These are phyloP conservation scores for Aspergillus versicolor DNA, from an alignment of 2,329 filamentous ascomycete genomes.

Conservation along the genomic window DNA sequence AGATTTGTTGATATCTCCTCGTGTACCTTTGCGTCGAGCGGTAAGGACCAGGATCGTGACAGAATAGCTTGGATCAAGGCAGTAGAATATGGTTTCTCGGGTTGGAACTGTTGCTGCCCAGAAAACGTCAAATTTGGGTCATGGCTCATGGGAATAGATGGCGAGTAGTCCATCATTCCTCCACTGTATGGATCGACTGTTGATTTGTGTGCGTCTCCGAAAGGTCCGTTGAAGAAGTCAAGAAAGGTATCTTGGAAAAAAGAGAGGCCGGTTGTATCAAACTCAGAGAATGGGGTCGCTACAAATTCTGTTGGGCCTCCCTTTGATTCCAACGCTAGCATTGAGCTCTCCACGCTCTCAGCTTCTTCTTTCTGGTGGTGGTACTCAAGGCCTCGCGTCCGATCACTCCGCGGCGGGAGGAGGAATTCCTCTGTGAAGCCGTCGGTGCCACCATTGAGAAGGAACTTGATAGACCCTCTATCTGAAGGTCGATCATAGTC, in stretches of 20 bases:
- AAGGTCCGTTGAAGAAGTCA: slow-evolving; percentile 40
- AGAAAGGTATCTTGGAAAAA: slow-evolving; percentile 39
- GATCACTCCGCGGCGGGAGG: slow-evolving; percentile 42
- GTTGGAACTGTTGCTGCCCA: slow-evolving; percentile 29
- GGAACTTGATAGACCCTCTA: slow-evolving; percentile 48
- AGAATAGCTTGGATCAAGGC: slow-evolving; percentile 42
- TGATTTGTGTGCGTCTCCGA: slow-evolving; percentile 27
- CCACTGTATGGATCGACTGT: slow-evolving; percentile 22
- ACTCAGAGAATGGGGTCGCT: slow-evolving; percentile 20
- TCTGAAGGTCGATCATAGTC: slow-evolving; percentile 37
- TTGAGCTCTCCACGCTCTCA: slow-evolving; percentile 16
- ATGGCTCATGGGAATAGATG: slow-evolving; percentile 18
- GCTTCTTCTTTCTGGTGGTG: slow-evolving; percentile 32
- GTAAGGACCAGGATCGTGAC: slow-evolving; percentile 39
- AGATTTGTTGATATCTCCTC: slow-evolving; percentile 41
- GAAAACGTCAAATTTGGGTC: slow-evolving; percentile 20
- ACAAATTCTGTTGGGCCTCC: slow-evolving; percentile 16
- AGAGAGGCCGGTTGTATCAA: slow-evolving; percentile 25
- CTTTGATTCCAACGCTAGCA: slow-evolving; percentile 19
- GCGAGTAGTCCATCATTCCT: slow-evolving; percentile 21
- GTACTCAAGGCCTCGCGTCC: slow-evolving; percentile 36
- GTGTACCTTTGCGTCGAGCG: slow-evolving; percentile 38
- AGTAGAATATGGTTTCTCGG: slow-evolving; percentile 38
- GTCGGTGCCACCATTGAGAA: slow-evolving; percentile 47
- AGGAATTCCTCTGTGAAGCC: slow-evolving; percentile 48